Evolutionary conservation across 129 eudicot genomes (phyloP).

Genomic region (Kitagawia praeruptora): DNA sequence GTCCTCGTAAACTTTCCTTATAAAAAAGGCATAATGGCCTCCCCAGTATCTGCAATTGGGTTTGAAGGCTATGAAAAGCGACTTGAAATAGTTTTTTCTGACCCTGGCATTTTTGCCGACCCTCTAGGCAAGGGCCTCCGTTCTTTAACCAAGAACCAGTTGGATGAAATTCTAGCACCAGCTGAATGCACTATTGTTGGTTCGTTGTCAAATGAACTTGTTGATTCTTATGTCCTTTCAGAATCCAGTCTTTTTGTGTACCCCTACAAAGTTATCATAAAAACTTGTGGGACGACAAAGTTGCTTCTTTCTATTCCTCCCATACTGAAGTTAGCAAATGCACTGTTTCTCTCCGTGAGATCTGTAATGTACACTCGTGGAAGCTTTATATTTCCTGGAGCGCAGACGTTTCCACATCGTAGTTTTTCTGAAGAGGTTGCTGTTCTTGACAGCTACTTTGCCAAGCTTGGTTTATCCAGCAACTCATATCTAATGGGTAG

Average conservation of each 20-base stretch:
- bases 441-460: constrained; percentile 62
- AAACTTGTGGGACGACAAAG: constrained; percentile 92
- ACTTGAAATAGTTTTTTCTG: constrained; percentile 58
- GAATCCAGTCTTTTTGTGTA: constrained; percentile 88
- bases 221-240: constrained; percentile 81
- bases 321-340: constrained; percentile 46
- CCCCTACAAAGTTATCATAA: constrained; percentile 63
- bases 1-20: constrained; percentile 12
- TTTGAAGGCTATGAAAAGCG: constrained; percentile 92
- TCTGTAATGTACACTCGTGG: constrained; percentile 80
- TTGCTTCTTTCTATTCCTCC: constrained; percentile 78
- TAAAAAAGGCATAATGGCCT: constrained; percentile 43
- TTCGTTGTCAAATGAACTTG: constrained; percentile 45
- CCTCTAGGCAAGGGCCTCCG: constrained; percentile 57
- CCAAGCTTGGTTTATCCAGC: constrained; percentile 42
- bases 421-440: constrained; percentile 81
- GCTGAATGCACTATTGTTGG: constrained; percentile 89
- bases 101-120: constrained; percentile 39
- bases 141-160: constrained; percentile 48
- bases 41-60: constrained; percentile 60
- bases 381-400: constrained; percentile 78
- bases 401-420: constrained; percentile 74
- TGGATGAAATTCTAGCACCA: constrained; percentile 64
- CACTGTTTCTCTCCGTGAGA: constrained; percentile 40
- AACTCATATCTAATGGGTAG: constrained; percentile 62